Base-by-base conservation (phyloP, 1,284 basidiomycete species). In the Schizopora paradoxa region DNA sequence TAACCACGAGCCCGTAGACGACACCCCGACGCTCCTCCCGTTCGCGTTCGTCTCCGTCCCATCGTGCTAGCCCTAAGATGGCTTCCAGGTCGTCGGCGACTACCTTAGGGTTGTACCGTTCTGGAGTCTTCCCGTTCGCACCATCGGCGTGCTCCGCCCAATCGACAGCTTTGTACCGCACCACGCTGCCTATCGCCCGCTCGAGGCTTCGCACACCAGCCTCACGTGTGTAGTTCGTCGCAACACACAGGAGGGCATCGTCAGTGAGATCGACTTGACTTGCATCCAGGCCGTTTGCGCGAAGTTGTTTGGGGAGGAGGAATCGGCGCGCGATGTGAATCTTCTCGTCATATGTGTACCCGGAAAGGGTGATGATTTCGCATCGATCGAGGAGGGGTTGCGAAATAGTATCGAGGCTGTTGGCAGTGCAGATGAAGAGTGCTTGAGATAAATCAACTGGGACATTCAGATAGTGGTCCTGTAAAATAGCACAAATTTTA, bases 121-220 rank as follows among this genome's bases (percentile, higher is more conserved):
- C 33, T 0, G 42, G 11, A 26, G 47, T 41, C 31, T 42, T 31
- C 38, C 43, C 13, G 39, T 25, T 29, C 40, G 31, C 27, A 14
- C 62, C 66, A 55, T 91, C 87, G 18, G 77, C 63, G 53, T 72
- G 71, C 58, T 87, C 83, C 0, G 91, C 82, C 78, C 85, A 95
- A 57, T 96, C 85, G 13, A 94, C 91, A 0, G 89, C 91, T 58
- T 94, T 94, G 53, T 77, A 84, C 16, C 94, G 70, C 26, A 89
- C 87, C 14, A 97, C 79, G 14, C 83, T 79, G 6, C 89, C 91
- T 37, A 97, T 83, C 8, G 89, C 80, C 4, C 94, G 77, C 60
- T 97, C 93, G 8, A 97, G 74, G 22, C 81, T 84, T 23, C 93
- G 78, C n/a, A 97, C 93, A 23, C 94, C 93, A 0, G 93, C 92